A percentile compares a stretch with the other conserved stretches of the same genome.
These are phyloP conservation scores for Symbiodinium natans DNA, from an alignment of 73 alveolate genomes.

Conservation along the genomic window DNA sequence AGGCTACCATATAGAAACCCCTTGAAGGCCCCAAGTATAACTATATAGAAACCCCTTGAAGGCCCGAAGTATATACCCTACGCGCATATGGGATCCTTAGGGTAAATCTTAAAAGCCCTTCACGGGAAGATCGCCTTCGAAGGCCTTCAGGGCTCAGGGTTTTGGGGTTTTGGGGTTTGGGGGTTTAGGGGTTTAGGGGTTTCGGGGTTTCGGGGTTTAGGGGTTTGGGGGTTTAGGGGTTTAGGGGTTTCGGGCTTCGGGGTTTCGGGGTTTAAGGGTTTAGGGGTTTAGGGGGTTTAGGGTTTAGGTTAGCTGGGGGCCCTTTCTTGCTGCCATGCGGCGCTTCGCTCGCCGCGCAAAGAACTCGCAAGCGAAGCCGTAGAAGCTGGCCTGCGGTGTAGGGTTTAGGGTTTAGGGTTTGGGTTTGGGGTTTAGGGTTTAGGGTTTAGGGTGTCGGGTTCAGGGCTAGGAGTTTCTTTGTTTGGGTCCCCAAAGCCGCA, in stretches of 20 bases:
- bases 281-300: not conserved
- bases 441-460: not conserved
- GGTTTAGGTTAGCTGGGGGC: not conserved
- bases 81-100: too few relatives aligned
- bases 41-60: too few relatives aligned
- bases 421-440: too few relatives aligned
- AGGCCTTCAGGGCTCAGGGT: not conserved
- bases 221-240: not conserved
- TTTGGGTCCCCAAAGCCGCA: too few relatives aligned
- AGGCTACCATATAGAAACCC: too few relatives aligned
- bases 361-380: conserved; percentile 52
- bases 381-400: not conserved
- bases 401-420: too few relatives aligned
- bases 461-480: not conserved
- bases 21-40: too few relatives aligned
- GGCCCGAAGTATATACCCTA: too few relatives aligned
- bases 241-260: not conserved
- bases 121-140: too few relatives aligned
- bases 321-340: too few relatives aligned
- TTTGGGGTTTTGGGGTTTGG: not conserved
- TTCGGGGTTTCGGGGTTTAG: not conserved
- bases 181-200: too few relatives aligned
- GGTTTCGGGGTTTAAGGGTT: not conserved
- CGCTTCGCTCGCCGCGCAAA: conserved; percentile 89
- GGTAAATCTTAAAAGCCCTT: too few relatives aligned